Base-by-base conservation (phyloP, 768 basidiomycete species). In the Hericium rajendrae region DNA sequence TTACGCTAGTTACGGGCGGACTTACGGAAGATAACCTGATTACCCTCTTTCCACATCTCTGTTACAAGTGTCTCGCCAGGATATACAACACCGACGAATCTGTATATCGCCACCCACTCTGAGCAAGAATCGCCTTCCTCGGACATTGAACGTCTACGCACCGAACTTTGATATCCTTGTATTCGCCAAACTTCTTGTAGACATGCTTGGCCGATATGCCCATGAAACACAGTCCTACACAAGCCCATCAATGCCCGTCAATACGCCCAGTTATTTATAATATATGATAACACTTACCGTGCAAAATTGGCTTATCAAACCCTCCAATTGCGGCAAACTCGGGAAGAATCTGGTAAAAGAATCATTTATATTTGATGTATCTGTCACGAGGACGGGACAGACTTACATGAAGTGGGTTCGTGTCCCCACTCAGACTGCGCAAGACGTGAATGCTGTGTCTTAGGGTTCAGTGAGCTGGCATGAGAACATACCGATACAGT, bases 1-100 rank as follows among this genome's bases (percentile, higher is more conserved):
- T 39, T 18, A 22, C 49, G 26, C 13, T n/a, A 55, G 28, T 22
- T 20, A 16, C 57, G 32, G 38, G 26, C 43, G n/a, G 10, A 79
- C 91, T 68, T 64, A 97, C 93, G 75, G 70, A 99, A 99, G 52
- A 97, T 84, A 55, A 98, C 85, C 72, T 85, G 97, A 59, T 79
- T 71, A 2, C 86, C 90, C 64, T 97, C 93, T 69, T 94, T 97
- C 97, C 97, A 99, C 95, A 98, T 97, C 69, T 91, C 85, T 0
- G 95, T 99, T 13, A 93, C 76, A 54, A 98, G 78, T 2, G 95
- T 98, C 72, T 98, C 94, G 0, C 94, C 95, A 2, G 95, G 97
- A 68, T 87, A 94, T 22, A 98, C 92, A 2, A 91, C 84, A 3
- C 92, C 93, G 0, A 88, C 83, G 70, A 98, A 95, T 38, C 88